Evolutionary conservation across 352 stramenopile species (phyloP).

Genomic region (Phytophthora cactorum): DNA sequence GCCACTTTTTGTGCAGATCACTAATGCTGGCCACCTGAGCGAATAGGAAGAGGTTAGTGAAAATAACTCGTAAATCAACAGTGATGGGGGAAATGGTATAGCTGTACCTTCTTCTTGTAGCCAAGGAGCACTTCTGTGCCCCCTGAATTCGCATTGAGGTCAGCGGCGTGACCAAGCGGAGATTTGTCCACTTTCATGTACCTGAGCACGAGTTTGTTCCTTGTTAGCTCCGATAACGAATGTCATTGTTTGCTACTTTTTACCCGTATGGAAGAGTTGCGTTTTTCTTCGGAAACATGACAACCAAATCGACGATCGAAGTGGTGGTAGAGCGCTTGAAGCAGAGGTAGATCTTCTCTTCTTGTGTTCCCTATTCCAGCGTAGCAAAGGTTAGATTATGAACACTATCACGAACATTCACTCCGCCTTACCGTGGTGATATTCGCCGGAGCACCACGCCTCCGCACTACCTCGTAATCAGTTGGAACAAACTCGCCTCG

Average conservation of each 20-base stretch:
- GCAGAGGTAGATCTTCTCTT: constrained; percentile 83
- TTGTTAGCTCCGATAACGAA: constrained; percentile 12
- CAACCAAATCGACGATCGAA: constrained; percentile 66
- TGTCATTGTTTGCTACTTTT: background rate
- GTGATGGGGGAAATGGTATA: background rate
- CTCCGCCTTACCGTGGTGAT: constrained; percentile 67
- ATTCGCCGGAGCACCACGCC: constrained; percentile 66
- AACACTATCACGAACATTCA: too few relatives aligned
- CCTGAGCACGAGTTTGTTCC: constrained; percentile 24
- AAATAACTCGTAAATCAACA: background rate
- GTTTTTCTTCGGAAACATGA: constrained; percentile 86
- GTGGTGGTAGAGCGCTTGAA: constrained; percentile 71
- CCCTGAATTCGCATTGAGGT: constrained; percentile 76
- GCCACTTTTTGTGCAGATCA: constrained; percentile 50
- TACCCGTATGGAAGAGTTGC: constrained; percentile 85
- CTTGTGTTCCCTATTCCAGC: constrained; percentile 67
- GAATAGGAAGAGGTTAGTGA: background rate
- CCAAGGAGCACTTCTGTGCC: constrained; percentile 79
- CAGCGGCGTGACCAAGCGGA: constrained; percentile 66
- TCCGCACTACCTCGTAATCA: constrained; percentile 78
- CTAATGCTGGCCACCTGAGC: constrained; percentile 42
- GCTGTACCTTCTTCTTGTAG: constrained; percentile 81
- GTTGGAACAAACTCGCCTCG: constrained; percentile 76
- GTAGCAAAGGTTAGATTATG: background rate
- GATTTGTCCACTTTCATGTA: constrained; percentile 84